These are phyloP conservation scores for Botrytis galanthina DNA, from an alignment of 2,329 filamentous ascomycete genomes.

Conservation along the genomic window DNA sequence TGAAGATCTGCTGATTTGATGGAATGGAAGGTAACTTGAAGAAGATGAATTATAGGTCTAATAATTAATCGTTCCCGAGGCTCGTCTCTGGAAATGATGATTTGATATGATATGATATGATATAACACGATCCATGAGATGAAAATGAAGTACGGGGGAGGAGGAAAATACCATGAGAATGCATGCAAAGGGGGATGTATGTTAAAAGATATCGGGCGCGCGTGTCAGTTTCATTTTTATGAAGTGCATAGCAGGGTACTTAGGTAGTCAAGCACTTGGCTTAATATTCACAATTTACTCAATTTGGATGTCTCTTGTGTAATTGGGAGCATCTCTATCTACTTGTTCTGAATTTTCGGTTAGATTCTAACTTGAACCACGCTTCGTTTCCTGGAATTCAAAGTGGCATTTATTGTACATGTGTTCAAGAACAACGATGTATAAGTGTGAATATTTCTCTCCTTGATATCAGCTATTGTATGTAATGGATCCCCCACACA, in stretches of 20 bases:
- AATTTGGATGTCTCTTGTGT: not conserved
- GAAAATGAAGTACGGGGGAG: not conserved
- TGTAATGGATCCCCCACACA: conserved; percentile 1
- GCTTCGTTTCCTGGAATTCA: not conserved
- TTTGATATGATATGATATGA: conserved; percentile 4
- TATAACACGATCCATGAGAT: conserved; percentile 2
- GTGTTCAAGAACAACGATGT: not conserved
- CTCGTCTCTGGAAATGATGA: conserved; percentile 10
- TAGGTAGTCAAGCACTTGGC: conserved; percentile 3
- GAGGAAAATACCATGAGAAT: conserved; percentile 9
- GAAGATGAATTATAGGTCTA: not conserved
- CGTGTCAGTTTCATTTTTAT: not conserved
- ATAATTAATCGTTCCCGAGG: conserved; percentile 2
- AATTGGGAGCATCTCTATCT: not conserved
- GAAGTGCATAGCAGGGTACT: not conserved
- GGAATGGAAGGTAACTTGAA: not conserved
- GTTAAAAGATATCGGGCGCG: not conserved
- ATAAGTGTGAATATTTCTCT: not conserved
- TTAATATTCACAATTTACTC: conserved; percentile 5
- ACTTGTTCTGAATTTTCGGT: not conserved
- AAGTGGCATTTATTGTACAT: not conserved
- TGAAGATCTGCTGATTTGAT: conserved; percentile 1
- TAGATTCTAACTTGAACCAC: no score
- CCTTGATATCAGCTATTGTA: not conserved
- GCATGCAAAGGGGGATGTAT: conserved; percentile 7